Conservation (phyloP, 768 basidiomycete genomes). For the Austroboletus festivus region DNA sequence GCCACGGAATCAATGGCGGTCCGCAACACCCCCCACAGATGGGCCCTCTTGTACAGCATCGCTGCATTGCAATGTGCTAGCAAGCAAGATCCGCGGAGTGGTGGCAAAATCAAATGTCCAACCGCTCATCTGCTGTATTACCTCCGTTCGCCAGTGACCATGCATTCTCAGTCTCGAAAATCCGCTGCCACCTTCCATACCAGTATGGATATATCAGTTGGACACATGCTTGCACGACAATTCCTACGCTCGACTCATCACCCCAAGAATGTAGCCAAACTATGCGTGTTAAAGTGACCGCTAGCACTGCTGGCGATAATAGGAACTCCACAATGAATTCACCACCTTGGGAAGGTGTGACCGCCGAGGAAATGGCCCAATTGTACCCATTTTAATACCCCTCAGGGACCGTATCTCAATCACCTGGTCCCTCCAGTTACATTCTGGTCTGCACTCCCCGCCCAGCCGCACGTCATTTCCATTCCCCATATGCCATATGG, state of each 20-base stretch:
- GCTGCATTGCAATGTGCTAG: constrained; percentile 1
- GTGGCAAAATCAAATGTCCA: constrained; percentile 9
- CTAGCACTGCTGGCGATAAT: not conserved
- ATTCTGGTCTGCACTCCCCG: not conserved
- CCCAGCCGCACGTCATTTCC: not conserved
- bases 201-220: constrained; percentile 3
- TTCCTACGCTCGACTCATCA: constrained; percentile 4
- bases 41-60: constrained; percentile 10
- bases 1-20: constrained; percentile 11
- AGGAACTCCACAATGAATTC: constrained; percentile 6
- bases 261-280: constrained; percentile 11
- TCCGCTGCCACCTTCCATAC: constrained; percentile 18
- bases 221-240: constrained; percentile 4
- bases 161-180: not conserved
- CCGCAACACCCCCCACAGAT: constrained; percentile 10
- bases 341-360: constrained; percentile 15
- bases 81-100: constrained; percentile 21
- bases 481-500: no score
- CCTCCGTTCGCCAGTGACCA: constrained; percentile 4
- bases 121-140: constrained; percentile 8
- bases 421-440: constrained; percentile 5
- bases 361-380: constrained; percentile 10
- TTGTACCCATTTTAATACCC: constrained; percentile 8
- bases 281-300: not conserved
- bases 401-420: constrained; percentile 9